Evolutionary conservation across 495 filamentous ascomycete genomes (phyloP).

Genomic region (Talaromyces liani): DNA sequence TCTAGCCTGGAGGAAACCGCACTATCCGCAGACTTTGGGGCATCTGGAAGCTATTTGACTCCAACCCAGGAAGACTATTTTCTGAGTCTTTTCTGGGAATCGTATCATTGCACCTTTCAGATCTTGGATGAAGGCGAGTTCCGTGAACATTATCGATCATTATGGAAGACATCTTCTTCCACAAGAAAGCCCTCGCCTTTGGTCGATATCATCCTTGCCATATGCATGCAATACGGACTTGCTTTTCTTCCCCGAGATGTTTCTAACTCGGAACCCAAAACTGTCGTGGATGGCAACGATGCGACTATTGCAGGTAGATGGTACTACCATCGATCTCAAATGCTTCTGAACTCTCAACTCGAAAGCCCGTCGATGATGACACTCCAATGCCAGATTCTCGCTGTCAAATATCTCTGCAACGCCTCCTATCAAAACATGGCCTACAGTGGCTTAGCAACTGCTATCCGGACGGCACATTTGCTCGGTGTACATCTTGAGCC

Average conservation of each 20-base stretch:
- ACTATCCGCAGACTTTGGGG: neutral
- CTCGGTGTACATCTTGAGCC: constrained; percentile 48
- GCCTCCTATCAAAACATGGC: constrained; percentile 46
- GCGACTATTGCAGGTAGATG: constrained; percentile 35
- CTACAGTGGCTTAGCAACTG: constrained; percentile 29
- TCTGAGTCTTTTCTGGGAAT: constrained; percentile 41
- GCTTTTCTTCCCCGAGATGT: constrained; percentile 16
- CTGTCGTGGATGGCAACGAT: constrained; percentile 21
- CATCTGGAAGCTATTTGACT: constrained; percentile 10
- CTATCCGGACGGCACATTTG: constrained; percentile 40
- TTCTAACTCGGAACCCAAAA: constrained; percentile 1
- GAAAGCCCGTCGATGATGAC: constrained; percentile 44
- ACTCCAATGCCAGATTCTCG: constrained; percentile 43
- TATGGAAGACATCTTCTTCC: constrained; percentile 23
- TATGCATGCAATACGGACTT: constrained; percentile 38
- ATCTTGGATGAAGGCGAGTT: constrained; percentile 42
- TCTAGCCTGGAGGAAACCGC: neutral
- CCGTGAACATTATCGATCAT: constrained; percentile 32
- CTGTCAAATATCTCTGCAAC: constrained; percentile 35
- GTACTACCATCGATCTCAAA: constrained; percentile 40
- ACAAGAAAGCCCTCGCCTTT: constrained; percentile 29
- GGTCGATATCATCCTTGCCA: constrained; percentile 43
- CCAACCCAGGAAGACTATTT: constrained; percentile 40
- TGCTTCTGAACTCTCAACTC: constrained; percentile 34
- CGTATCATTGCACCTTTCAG: constrained; percentile 28